These are phyloP conservation scores for Salvia rosmarinus DNA, from an alignment of 257 asterid species.

Conservation along the genomic window DNA sequence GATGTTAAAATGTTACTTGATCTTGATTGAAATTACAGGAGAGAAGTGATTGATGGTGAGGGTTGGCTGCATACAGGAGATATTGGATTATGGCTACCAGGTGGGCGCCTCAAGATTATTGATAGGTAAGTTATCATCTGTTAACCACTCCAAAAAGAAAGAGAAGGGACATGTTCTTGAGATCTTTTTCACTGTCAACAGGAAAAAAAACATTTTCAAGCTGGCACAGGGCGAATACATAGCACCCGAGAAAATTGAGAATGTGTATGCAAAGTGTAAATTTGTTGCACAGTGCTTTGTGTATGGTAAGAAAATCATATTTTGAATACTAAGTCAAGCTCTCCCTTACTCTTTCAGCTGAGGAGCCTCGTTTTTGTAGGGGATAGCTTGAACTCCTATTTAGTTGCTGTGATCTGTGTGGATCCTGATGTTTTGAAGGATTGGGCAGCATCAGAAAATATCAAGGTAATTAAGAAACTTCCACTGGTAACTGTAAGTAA, in stretches of 20 bases:
- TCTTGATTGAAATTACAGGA: conserved; percentile 54
- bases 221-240: conserved; percentile 98
- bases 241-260: conserved; percentile 97
- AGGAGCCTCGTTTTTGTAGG: conserved; percentile 49
- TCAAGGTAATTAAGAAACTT: conserved; percentile 78
- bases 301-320: conserved; percentile 60
- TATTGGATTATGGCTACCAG: conserved; percentile 95
- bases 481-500: conserved; percentile 16
- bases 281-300: conserved; percentile 88
- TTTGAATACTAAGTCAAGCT: background rate
- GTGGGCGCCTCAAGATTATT: conserved; percentile 90
- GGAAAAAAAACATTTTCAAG: conserved; percentile 96
- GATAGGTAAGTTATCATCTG: conserved; percentile 63
- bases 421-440: conserved; percentile 81
- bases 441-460: conserved; percentile 90
- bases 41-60: conserved; percentile 80
- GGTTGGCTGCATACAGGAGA: conserved; percentile 98
- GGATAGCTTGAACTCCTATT: conserved; percentile 85
- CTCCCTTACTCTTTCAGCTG: conserved; percentile 27
- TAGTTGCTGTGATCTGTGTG: conserved; percentile 79
- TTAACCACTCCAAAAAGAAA: background rate
- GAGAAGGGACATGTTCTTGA: background rate
- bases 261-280: conserved; percentile 89
- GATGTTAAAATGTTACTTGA: conserved; percentile 30
- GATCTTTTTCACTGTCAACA: conserved; percentile 37